phyloP scores from a whole-genome alignment of 2,329 filamentous ascomycete genomes.

The Didymella segeticola region DNA sequence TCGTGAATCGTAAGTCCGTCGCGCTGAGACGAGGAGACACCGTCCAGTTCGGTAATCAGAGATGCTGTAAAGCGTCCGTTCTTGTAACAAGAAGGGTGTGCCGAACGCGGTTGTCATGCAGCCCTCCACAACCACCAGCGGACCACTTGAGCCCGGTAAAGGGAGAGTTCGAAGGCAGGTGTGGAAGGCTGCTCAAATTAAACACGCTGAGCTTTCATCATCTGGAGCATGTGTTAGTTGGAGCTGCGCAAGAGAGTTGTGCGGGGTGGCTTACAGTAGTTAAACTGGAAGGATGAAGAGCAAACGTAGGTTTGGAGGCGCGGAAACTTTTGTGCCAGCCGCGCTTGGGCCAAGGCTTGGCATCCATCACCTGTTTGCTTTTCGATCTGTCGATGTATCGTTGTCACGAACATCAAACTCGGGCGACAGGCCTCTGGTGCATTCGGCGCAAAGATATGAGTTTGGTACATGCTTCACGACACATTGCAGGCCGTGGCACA shows the following conservation, averaged over 20 bases:
- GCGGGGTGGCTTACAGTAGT: constrained; percentile 74
- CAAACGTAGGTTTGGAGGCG: constrained; percentile 31
- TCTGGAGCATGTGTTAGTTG: constrained; percentile 61
- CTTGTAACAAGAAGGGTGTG: constrained; percentile 97
- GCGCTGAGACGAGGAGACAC: constrained; percentile 33
- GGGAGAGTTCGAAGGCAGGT: constrained; percentile 81
- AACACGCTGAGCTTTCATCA: constrained; percentile 99
- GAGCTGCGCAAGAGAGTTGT: not conserved
- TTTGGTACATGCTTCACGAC: constrained; percentile 26
- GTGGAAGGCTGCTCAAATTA: constrained; percentile 79
- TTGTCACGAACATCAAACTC: constrained; percentile 2
- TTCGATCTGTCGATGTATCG: constrained; percentile 11
- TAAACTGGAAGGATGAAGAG: constrained; percentile 99
- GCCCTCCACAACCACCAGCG: constrained; percentile 67
- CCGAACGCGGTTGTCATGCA: constrained; percentile 99
- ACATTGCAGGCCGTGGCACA: constrained; percentile 18
- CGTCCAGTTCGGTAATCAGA: constrained; percentile 79
- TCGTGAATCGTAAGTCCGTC: constrained; percentile 4
- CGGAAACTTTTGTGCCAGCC: constrained; percentile 46
- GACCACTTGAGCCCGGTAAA: constrained; percentile 88
- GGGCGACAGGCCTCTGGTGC: not conserved
- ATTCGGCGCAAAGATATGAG: constrained; percentile 25
- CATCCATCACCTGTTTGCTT: constrained; percentile 7
- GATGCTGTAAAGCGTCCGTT: constrained; percentile 97
- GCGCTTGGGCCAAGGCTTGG: constrained; percentile 29